Evolutionary conservation across 2,329 filamentous ascomycete species (phyloP).

Genomic region (Arachnomyces sp.): DNA sequence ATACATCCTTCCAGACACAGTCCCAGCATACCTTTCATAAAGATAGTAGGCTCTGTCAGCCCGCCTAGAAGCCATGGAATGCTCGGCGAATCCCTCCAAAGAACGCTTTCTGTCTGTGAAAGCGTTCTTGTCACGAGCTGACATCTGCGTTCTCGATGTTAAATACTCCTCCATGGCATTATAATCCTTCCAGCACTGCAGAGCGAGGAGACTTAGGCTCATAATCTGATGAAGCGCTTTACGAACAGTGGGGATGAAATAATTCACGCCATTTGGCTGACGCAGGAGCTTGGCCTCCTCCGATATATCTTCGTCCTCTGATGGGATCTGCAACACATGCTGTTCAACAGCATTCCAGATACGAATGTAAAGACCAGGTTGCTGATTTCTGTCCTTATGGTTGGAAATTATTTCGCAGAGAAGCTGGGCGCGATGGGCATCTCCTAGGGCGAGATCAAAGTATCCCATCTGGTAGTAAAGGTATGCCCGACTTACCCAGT

Average conservation of each 20-base stretch:
- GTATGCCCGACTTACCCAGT: slow-evolving; percentile 31
- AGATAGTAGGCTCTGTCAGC: slow-evolving; percentile 14
- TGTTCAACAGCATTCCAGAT: slow-evolving; percentile 27
- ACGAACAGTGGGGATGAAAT: slow-evolving; percentile 23
- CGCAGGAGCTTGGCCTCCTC: slow-evolving; percentile 16
- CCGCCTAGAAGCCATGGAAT: slow-evolving; percentile 3
- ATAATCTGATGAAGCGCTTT: slow-evolving; percentile 23
- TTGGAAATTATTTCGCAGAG: slow-evolving; percentile 25
- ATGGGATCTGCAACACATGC: slow-evolving; percentile 19
- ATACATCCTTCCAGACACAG: slow-evolving; percentile 15
- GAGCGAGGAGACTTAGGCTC: slow-evolving; percentile 22
- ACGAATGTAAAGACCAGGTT: slow-evolving; percentile 22
- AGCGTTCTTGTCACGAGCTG: slow-evolving; percentile 16
- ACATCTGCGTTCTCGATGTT: slow-evolving; percentile 11
- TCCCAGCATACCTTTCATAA: slow-evolving; percentile 20
- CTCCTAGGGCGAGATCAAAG: slow-evolving; percentile 31
- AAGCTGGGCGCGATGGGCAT: slow-evolving; percentile 28
- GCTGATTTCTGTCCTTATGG: slow-evolving; percentile 13
- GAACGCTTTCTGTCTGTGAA: slow-evolving; percentile 14
- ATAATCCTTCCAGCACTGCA: slow-evolving; percentile 26
- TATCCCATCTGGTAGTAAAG: slow-evolving; percentile 25
- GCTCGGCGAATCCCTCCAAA: slow-evolving; percentile 5
- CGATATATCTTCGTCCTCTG: slow-evolving; percentile 6
- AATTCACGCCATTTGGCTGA: slow-evolving; percentile 19
- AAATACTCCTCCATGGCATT: slow-evolving; percentile 15